A percentile compares a stretch with the other conserved stretches of the same genome.
These are phyloP conservation scores for Arachnomyces sp. DNA, from an alignment of 2,329 filamentous ascomycete genomes.

Conservation along the genomic window DNA sequence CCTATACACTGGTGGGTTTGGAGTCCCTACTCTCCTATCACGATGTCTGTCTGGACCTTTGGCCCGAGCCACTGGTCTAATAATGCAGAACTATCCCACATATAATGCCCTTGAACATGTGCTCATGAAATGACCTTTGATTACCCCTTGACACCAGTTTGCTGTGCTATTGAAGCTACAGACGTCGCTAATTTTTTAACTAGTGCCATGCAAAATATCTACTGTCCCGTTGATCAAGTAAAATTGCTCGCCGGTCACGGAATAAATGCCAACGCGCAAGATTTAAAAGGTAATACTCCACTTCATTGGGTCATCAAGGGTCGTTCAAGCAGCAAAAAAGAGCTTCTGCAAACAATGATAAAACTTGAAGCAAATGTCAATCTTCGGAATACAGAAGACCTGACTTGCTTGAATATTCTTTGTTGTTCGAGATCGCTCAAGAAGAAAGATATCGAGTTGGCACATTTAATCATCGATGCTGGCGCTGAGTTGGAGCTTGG, in stretches of 20 bases:
- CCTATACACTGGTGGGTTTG: no score
- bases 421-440: neutral
- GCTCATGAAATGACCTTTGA: no score
- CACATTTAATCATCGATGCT: constrained; percentile 4
- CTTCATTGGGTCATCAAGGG: constrained; percentile 7
- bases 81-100: no score
- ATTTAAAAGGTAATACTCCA: constrained; percentile 7
- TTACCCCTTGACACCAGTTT: no score
- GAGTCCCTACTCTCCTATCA: no score
- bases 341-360: no score
- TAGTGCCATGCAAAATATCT: constrained; percentile 4
- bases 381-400: constrained; percentile 1
- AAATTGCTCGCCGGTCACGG: constrained; percentile 6
- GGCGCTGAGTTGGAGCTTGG: constrained; percentile 14
- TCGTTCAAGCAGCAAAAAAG: no score
- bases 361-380: constrained; percentile 5
- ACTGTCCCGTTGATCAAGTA: constrained; percentile 1
- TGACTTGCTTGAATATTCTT: neutral
- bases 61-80: no score
- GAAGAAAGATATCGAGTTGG: neutral
- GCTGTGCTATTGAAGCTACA: no score
- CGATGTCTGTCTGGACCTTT: no score
- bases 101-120: no score
- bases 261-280: constrained; percentile 3
- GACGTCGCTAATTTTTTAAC: constrained; percentile 10